A percentile compares a stretch with the other conserved stretches of the same genome.
Conservation (phyloP, 2,329 filamentous ascomycete species). For the Furcasterigmium sp. region DNA sequence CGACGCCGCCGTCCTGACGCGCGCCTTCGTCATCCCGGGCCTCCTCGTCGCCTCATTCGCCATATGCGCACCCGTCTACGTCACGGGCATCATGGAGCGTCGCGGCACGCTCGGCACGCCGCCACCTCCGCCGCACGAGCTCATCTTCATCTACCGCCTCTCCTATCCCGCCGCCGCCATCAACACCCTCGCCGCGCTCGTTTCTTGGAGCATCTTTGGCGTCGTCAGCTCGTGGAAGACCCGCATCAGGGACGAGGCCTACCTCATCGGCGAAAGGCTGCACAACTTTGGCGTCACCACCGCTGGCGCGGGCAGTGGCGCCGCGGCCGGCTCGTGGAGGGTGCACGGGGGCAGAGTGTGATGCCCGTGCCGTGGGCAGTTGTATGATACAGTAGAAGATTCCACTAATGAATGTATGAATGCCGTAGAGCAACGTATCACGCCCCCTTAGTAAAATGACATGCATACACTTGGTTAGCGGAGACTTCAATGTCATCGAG, state of each 20-base stretch:
- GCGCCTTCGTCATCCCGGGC: conserved; percentile 79
- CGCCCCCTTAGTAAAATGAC: too few species aligned
- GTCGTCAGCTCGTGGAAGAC: conserved; percentile 72
- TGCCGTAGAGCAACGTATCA: too few species aligned
- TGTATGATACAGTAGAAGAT: too few species aligned
- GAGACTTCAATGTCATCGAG: too few species aligned
- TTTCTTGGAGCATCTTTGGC: conserved; percentile 46
- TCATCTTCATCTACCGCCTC: conserved; percentile 40
- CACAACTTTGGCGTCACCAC: conserved; percentile 76
- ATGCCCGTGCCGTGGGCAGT: background rate
- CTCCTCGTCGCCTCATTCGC: conserved; percentile 55
- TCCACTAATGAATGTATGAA: too few species aligned
- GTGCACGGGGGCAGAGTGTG: conserved; percentile 25
- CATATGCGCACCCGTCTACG: conserved; percentile 51
- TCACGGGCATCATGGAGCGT: conserved; percentile 14
- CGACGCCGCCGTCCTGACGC: conserved; percentile 72
- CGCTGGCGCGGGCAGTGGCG: conserved; percentile 18
- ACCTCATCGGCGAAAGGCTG: conserved; percentile 86
- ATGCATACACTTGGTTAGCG: too few species aligned
- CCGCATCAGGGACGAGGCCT: conserved; percentile 87
- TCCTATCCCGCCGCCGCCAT: conserved; percentile 66
- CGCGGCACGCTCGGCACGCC: conserved; percentile 7
- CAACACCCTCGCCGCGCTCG: conserved; percentile 30
- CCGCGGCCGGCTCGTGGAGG: conserved; percentile 28
- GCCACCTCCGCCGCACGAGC: conserved; percentile 12